phyloP scores from a whole-genome alignment of 495 filamentous ascomycete species.

The Aspergillus bridgeri region DNA sequence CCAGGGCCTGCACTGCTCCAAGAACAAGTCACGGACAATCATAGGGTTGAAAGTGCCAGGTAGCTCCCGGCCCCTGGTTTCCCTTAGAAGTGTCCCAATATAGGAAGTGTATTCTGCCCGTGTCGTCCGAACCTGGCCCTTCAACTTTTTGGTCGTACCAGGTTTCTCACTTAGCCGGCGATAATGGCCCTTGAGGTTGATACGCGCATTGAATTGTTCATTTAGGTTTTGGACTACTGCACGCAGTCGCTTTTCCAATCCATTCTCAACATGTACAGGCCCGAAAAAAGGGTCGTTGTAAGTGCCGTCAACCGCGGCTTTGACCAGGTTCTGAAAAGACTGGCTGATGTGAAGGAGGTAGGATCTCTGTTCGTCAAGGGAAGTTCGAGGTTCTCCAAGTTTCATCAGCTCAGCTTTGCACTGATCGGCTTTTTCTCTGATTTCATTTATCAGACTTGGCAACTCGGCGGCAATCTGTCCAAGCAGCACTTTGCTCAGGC shows the following conservation, averaged over 20 bases:
- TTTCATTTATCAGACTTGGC: conserved; percentile 56
- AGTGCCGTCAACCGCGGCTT: conserved; percentile 50
- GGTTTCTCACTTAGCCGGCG: conserved; percentile 12
- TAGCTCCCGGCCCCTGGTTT: conserved; percentile 45
- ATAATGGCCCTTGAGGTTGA: conserved; percentile 44
- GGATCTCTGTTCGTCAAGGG: conserved; percentile 44
- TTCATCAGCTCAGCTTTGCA: conserved; percentile 33
- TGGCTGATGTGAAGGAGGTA: conserved; percentile 54
- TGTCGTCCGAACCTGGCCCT: conserved; percentile 21
- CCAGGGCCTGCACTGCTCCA: conserved; percentile 48
- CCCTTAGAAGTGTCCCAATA: conserved; percentile 36
- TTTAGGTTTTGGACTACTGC: conserved; percentile 58
- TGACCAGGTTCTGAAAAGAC: conserved; percentile 45
- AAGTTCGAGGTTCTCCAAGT: conserved; percentile 50
- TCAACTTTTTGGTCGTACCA: conserved; percentile 4
- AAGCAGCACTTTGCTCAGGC: conserved; percentile 56
- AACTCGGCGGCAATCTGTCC: conserved; percentile 55
- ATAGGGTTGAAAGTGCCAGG: conserved; percentile 51
- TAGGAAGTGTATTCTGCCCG: conserved; percentile 37
- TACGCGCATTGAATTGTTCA: conserved; percentile 45
- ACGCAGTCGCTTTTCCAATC: conserved; percentile 53
- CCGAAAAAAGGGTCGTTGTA: conserved; percentile 58
- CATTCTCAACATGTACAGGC: conserved; percentile 31
- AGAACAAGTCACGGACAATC: conserved; percentile 49
- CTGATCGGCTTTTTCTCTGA: conserved; percentile 36